These are phyloP conservation scores for Lodderomyces pseudojiufengensis DNA, from an alignment of 1,139 yeast genomes.

Conservation along the genomic window DNA sequence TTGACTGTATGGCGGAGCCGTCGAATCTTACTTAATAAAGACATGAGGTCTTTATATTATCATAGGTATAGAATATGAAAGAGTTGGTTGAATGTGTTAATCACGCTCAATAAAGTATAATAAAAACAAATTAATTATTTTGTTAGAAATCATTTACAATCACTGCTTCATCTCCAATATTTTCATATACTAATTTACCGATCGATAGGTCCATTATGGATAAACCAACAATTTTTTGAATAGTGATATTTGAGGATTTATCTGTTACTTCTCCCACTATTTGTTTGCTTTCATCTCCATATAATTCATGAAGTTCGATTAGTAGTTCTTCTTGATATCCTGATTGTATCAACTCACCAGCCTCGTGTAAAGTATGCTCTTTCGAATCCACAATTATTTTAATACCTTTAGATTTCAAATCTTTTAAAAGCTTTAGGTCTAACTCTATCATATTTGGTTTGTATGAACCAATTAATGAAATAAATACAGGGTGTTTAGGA, in stretches of 20 bases:
- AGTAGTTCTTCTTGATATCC: slow-evolving; percentile 32
- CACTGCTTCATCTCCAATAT: slow-evolving; percentile 12
- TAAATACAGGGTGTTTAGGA: slow-evolving; percentile 33
- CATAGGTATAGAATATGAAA: too few relatives aligned
- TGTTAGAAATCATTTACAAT: slow-evolving; percentile 13
- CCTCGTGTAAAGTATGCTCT: slow-evolving; percentile 54
- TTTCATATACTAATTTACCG: slow-evolving; percentile 26
- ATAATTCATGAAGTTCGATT: slow-evolving; percentile 44
- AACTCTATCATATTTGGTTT: slow-evolving; percentile 68
- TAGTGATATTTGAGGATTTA: slow-evolving; percentile 25
- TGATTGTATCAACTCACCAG: slow-evolving; percentile 60
- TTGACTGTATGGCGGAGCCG: too few relatives aligned
- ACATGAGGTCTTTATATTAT: too few relatives aligned
- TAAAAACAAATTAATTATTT: too few relatives aligned
- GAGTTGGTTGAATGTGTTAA: too few relatives aligned
- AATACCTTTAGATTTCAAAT: slow-evolving; percentile 18
- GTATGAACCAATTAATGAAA: slow-evolving; percentile 64
- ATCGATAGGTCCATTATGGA: slow-evolving; percentile 59
- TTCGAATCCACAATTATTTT: slow-evolving; percentile 58
- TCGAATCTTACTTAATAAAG: too few relatives aligned
- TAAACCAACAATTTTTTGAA: slow-evolving; percentile 56
- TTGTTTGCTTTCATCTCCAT: slow-evolving; percentile 8
- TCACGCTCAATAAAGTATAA: too few relatives aligned
- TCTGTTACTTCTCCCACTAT: slow-evolving; percentile 10
- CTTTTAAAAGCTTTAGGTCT: slow-evolving; percentile 37